Evolutionary conservation across 805 yeast genomes (phyloP).

Genomic region (Scheffersomyces ergatensis): DNA sequence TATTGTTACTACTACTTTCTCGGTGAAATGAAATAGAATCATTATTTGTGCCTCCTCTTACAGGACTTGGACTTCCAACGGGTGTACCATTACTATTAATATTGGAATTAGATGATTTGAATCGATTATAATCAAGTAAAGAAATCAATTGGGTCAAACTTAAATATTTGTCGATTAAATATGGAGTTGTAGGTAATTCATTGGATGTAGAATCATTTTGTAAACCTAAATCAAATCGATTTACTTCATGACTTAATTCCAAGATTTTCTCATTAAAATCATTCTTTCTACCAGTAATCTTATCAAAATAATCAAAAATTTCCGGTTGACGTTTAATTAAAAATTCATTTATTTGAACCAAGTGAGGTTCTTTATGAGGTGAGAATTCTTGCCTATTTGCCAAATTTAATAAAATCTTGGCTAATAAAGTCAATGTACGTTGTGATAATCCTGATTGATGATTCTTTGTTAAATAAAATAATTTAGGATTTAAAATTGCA

Average conservation of each 20-base stretch:
- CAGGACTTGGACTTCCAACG: neutral
- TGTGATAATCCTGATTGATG: conserved; percentile 73
- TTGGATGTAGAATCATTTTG: conserved; percentile 47
- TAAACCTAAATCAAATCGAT: conserved; percentile 56
- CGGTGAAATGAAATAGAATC: neutral
- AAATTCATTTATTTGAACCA: conserved; percentile 68
- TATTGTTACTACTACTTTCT: neutral
- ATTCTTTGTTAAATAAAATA: conserved; percentile 67
- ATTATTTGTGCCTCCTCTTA: neutral
- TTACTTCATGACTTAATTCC: conserved; percentile 54
- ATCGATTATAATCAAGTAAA: conserved; percentile 29
- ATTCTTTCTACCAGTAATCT: conserved; percentile 65
- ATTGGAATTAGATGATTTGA: neutral
- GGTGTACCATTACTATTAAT: neutral
- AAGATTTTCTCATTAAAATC: conserved; percentile 61
- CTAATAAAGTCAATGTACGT: conserved; percentile 75
- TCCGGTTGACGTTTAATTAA: conserved; percentile 56
- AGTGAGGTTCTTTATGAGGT: conserved; percentile 83
- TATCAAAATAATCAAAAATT: conserved; percentile 66
- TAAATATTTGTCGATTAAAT: conserved; percentile 62
- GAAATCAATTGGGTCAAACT: conserved; percentile 58
- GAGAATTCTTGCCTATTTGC: conserved; percentile 71
- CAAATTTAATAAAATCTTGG: conserved; percentile 75
- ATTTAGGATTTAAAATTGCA: conserved; percentile 84
- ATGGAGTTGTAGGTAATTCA: conserved; percentile 69